A percentile compares a stretch with the other conserved stretches of the same genome.
Conservation (phyloP, 345 rosid genomes). For the Salix suchowensis region DNA sequence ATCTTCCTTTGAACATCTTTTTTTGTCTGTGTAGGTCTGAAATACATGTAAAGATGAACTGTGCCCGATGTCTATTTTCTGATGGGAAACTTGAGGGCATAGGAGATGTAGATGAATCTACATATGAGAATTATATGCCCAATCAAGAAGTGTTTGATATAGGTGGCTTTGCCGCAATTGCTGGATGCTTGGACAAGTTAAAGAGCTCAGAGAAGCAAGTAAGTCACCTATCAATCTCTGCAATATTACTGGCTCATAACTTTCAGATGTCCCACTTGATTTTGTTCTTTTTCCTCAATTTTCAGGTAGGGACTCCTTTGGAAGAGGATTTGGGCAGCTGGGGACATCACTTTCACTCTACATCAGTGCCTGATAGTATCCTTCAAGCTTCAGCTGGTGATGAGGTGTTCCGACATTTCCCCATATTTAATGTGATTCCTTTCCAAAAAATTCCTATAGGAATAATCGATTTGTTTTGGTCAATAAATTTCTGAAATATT, state of each 20-base stretch:
- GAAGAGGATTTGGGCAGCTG: constrained; percentile 88
- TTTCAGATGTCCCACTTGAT: constrained; percentile 3
- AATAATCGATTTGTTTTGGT: background rate
- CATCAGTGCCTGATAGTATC: constrained; percentile 71
- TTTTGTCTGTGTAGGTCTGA: constrained; percentile 57
- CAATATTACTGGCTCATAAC: background rate
- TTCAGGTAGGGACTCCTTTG: constrained; percentile 78
- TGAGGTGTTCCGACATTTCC: constrained; percentile 46
- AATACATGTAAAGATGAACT: constrained; percentile 83
- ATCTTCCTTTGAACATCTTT: background rate
- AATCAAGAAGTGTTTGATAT: constrained; percentile 46
- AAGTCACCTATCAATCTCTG: background rate
- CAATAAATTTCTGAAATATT: background rate
- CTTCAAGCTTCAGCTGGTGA: constrained; percentile 93
- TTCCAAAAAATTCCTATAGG: background rate
- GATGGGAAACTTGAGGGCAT: constrained; percentile 25
- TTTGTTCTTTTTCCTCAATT: constrained; percentile 12
- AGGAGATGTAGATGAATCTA: constrained; percentile 29
- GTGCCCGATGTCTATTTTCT: constrained; percentile 52
- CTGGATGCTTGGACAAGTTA: constrained; percentile 62
- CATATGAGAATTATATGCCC: constrained; percentile 17
- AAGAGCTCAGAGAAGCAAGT: constrained; percentile 90
- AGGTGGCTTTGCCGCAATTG: constrained; percentile 78
- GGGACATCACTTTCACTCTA: constrained; percentile 81
- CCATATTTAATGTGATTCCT: background rate